Conservation (phyloP, 1,284 basidiomycete species). For the Boletus semigastroideus region DNA sequence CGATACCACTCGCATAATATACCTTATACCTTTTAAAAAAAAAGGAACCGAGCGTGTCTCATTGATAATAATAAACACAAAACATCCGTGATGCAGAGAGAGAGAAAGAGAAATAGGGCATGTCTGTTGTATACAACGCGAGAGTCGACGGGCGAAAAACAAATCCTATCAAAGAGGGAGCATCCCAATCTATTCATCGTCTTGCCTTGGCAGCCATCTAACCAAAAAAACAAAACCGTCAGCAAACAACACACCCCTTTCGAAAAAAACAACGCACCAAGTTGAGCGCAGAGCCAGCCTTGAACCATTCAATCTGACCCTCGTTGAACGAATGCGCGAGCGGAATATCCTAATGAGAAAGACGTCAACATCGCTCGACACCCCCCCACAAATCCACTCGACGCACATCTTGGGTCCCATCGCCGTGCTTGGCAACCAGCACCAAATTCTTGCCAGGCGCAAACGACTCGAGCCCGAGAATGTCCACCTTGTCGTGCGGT, state of each 20-base stretch:
- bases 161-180: not conserved
- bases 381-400: too few relatives aligned
- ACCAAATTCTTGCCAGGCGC: constrained; percentile 88
- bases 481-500: constrained; percentile 82
- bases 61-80: too few relatives aligned
- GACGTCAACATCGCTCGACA: too few relatives aligned
- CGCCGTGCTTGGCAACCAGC: constrained; percentile 56
- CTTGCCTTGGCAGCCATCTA: constrained; percentile 61
- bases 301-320: constrained; percentile 94
- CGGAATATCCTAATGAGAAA: constrained; percentile 46
- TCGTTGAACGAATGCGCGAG: constrained; percentile 85
- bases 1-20: too few relatives aligned
- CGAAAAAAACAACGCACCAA: constrained; percentile 52
- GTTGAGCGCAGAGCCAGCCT: constrained; percentile 87
- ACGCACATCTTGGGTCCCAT: too few relatives aligned
- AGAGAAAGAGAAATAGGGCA: too few relatives aligned
- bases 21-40: too few relatives aligned
- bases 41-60: too few relatives aligned
- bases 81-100: too few relatives aligned
- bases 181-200: constrained; percentile 23
- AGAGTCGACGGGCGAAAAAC: too few relatives aligned
- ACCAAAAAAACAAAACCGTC: constrained; percentile 28
- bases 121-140: too few relatives aligned
- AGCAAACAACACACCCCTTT: not conserved
- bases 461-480: constrained; percentile 82